phyloP scores from a whole-genome alignment of 2,329 filamentous ascomycete genomes.

The Aspergillus calidoustus region DNA sequence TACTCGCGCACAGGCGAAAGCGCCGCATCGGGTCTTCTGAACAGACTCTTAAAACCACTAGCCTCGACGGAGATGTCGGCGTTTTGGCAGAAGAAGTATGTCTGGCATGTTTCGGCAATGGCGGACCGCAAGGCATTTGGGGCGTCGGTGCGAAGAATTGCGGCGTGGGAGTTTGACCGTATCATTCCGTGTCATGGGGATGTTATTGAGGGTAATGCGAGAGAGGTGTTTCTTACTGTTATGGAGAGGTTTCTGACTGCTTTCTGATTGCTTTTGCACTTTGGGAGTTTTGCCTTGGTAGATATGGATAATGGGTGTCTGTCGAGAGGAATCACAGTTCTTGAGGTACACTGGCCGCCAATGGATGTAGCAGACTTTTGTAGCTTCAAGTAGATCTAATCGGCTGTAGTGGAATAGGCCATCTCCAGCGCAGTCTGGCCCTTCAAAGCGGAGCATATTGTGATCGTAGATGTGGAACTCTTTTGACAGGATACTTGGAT shows the following conservation, averaged over 20 bases:
- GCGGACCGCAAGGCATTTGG: slow-evolving; percentile 70
- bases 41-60: slow-evolving; percentile 60
- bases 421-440: too few relatives aligned
- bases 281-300: too few relatives aligned
- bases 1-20: slow-evolving; percentile 65
- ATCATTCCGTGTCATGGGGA: slow-evolving; percentile 95
- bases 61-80: slow-evolving; percentile 63
- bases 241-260: slow-evolving; percentile 76
- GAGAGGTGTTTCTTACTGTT: slow-evolving; percentile 75
- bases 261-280: too few relatives aligned
- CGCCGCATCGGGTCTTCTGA: slow-evolving; percentile 61
- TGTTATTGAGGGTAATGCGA: slow-evolving; percentile 74
- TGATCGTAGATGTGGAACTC: too few relatives aligned
- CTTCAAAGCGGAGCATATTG: too few relatives aligned
- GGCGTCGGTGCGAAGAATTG: slow-evolving; percentile 70
- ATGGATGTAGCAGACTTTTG: too few relatives aligned
- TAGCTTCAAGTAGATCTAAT: too few relatives aligned
- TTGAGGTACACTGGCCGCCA: too few relatives aligned
- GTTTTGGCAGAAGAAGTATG: slow-evolving; percentile 75
- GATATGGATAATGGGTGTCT: too few relatives aligned
- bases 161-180: slow-evolving; percentile 80
- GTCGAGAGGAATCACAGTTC: too few relatives aligned
- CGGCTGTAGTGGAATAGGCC: too few relatives aligned
- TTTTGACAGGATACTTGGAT: too few relatives aligned
- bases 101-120: slow-evolving; percentile 74